These are phyloP conservation scores for Vitis rotundifolia DNA, from an alignment of 164 flowering plant species.

Conservation along the genomic window DNA sequence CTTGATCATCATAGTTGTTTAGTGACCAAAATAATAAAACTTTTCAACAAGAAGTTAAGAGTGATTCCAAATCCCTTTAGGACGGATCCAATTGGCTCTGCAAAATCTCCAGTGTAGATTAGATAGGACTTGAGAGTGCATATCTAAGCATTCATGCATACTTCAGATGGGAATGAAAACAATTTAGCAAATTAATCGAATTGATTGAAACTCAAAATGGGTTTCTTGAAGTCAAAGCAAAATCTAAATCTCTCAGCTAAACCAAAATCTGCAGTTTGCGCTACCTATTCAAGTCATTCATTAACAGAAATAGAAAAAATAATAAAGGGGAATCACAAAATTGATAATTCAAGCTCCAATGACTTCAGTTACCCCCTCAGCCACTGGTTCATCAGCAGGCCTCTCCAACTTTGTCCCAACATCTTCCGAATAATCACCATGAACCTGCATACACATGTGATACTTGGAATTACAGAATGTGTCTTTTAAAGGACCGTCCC, in stretches of 20 bases:
- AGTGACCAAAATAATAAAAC: too few species aligned
- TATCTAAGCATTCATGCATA: too few species aligned
- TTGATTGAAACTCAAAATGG: neutral
- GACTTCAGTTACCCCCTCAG: conserved; percentile 45
- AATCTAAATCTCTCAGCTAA: neutral
- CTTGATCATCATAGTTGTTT: too few species aligned
- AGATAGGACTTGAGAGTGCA: too few species aligned
- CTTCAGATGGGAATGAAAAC: too few species aligned
- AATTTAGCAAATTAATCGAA: neutral
- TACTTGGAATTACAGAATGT: too few species aligned
- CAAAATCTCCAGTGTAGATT: too few species aligned
- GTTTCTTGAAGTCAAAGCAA: neutral
- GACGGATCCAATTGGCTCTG: too few species aligned
- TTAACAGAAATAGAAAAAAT: neutral
- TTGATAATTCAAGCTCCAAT: conserved; percentile 32
- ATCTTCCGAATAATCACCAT: conserved; percentile 74
- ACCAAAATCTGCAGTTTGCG: neutral
- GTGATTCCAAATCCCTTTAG: too few species aligned
- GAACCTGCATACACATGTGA: conserved; percentile 39
- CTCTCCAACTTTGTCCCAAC: conserved; percentile 74
- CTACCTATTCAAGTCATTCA: neutral
- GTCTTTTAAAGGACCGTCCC: too few species aligned
- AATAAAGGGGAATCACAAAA: neutral
- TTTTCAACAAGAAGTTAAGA: too few species aligned
- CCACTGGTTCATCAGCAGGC: conserved; percentile 69